Conservation (phyloP, 164 flowering plant species). For the Annona squamosa region DNA sequence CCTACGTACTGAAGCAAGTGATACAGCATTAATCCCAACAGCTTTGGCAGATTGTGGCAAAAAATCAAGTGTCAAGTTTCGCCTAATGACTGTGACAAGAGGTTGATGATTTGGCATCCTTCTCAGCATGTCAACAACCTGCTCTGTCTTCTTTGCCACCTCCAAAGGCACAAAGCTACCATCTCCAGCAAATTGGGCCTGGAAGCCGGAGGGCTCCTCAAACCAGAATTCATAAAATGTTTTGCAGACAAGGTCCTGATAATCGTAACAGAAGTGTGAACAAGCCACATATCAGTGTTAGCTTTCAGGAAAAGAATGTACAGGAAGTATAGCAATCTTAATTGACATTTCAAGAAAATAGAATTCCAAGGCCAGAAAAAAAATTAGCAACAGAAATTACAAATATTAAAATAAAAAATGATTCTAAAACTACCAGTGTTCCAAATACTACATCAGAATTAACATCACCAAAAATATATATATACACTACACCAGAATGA, state of each 20-base stretch:
- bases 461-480: no score
- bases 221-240: constrained; percentile 99
- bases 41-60: constrained; percentile 90
- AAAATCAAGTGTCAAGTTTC: constrained; percentile 87
- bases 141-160: constrained; percentile 85
- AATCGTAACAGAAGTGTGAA: constrained; percentile 1
- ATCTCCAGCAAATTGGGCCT: constrained; percentile 56
- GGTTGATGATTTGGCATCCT: constrained; percentile 74
- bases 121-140: constrained; percentile 80
- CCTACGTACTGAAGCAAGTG: constrained; percentile 70
- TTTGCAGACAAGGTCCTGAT: constrained; percentile 96
- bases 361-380: no score
- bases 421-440: no score
- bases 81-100: constrained; percentile 71
- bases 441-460: no score
- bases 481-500: no score
- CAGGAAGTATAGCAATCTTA: background rate
- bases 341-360: background rate
- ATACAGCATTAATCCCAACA: constrained; percentile 74
- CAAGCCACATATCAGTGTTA: background rate
- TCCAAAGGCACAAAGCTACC: constrained; percentile 89
- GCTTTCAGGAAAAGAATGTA: background rate
- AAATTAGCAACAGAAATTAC: no score
- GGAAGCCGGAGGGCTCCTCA: constrained; percentile 68
- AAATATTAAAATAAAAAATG: no score